phyloP scores from a whole-genome alignment of 106 monocot species.

The Acorus gramineus region DNA sequence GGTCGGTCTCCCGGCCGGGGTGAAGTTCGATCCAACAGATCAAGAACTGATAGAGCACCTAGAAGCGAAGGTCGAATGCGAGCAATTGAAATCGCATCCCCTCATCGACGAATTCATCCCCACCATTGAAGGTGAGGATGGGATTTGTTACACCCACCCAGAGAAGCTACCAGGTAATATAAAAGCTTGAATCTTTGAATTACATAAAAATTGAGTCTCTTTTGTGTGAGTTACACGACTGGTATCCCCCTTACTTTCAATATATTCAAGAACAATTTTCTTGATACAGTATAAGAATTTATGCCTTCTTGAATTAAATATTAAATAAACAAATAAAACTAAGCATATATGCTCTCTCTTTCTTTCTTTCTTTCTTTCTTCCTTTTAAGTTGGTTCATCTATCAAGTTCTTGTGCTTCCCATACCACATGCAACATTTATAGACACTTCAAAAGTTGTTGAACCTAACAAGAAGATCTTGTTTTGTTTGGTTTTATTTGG shows the following conservation, averaged over 20 bases:
- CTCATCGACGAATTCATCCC: slow-evolving; percentile 97
- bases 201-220: no score
- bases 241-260: not conserved
- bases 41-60: slow-evolving; percentile 87
- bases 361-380: slow-evolving; percentile 2
- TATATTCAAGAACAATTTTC: not conserved
- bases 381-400: not conserved
- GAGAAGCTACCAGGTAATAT: slow-evolving; percentile 72
- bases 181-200: no score
- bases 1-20: slow-evolving; percentile 67
- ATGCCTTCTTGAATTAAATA: no score
- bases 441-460: slow-evolving; percentile 6
- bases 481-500: not conserved
- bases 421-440: not conserved
- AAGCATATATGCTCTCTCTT: not conserved
- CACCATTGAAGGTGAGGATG: slow-evolving; percentile 86
- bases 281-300: no score
- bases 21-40: slow-evolving; percentile 93
- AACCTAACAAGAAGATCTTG: slow-evolving; percentile 15
- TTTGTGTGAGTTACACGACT: no score
- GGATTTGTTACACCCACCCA: slow-evolving; percentile 95
- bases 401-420: not conserved
- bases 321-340: no score
- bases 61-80: slow-evolving; percentile 51
- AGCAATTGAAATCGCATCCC: slow-evolving; percentile 43